Conservation (phyloP, 305 asterid species). For the Fraxinus sp. region DNA sequence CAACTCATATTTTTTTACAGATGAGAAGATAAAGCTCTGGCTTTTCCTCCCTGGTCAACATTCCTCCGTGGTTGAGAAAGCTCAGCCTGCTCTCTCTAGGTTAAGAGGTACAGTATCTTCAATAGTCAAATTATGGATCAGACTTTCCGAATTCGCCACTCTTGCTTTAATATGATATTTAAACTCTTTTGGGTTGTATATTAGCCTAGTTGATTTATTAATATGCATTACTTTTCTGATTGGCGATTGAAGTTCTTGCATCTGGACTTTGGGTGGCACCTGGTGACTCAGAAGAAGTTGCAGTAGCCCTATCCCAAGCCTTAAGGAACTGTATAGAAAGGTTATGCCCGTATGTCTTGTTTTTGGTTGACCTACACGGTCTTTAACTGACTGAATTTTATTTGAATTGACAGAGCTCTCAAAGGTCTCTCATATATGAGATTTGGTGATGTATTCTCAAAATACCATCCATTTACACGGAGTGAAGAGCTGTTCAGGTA, state of each 20-base stretch:
- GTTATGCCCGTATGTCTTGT: slow-evolving; percentile 36
- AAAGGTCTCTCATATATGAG: slow-evolving; percentile 81
- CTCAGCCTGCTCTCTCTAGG: slow-evolving; percentile 70
- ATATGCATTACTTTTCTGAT: slow-evolving; percentile 2
- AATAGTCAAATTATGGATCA: slow-evolving; percentile 3
- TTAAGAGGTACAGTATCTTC: slow-evolving; percentile 65
- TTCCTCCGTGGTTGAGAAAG: slow-evolving; percentile 75
- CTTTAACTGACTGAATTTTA: slow-evolving; percentile 30
- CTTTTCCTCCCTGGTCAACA: slow-evolving; percentile 91
- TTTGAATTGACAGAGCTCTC: slow-evolving; percentile 66
- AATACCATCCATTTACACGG: slow-evolving; percentile 74
- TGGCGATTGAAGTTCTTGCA: slow-evolving; percentile 63
- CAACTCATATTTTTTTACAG: slow-evolving; percentile 44
- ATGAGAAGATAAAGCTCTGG: slow-evolving; percentile 99
- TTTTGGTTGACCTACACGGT: slow-evolving; percentile 25
- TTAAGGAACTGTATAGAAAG: slow-evolving; percentile 87
- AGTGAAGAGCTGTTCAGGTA: slow-evolving; percentile 89
- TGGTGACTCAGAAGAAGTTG: slow-evolving; percentile 98
- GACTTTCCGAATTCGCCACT: background rate
- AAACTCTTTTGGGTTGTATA: slow-evolving; percentile 12
- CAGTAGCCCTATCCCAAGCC: slow-evolving; percentile 91
- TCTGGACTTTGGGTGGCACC: slow-evolving; percentile 99
- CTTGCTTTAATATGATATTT: background rate
- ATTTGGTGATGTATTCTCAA: slow-evolving; percentile 93
- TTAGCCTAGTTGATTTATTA: slow-evolving; percentile 23